Base-by-base conservation (phyloP, 2,329 filamentous ascomycete species). In the Alternaria tenuissima region DNA sequence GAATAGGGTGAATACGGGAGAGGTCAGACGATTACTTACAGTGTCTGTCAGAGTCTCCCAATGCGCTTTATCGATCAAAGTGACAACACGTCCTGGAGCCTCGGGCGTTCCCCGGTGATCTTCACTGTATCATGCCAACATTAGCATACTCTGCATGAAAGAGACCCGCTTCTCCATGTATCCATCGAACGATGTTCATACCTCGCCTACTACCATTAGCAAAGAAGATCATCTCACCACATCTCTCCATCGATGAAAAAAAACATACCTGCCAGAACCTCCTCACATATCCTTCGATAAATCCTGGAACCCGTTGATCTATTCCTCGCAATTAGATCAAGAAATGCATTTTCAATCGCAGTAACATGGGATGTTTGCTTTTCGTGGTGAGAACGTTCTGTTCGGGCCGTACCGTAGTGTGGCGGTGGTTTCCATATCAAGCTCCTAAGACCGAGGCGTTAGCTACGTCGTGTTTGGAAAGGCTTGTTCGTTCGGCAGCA, bases 391-490 rank as follows among this genome's bases (percentile, higher is more conserved):
- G 24, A 20, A 26, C 28, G 49, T 36, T 51, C 26, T 41, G 49
- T 28, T 51, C 26, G 44, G 44, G 46, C 44, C 36, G 48, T 89
- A 97, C 94, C 94, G 77, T 91, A 97, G 77, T 97, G 92, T 68
- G 95, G 95, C 63, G 95, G 95, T 57, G 95, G 94, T 79, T 98
- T 99, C 94, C 94, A 99, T 72, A 99, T 97, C 77, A 99, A 82
- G 78, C 93, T 97, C 81, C 94, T 95, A 38, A 16, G 42, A 30
- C 32, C 52, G 30, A 43, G n/a, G 47, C 47, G 32, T 44, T 52
- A 44, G 48, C 46, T 22, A 24, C 32, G 34, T 30, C 22, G 14
- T 38, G 22, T 30, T 18, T 22, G 14, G 0, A 16, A 3, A 36
- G 28, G 5, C 14, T 36, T 14, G 1, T 14, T 16, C 30, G 1